Percentiles rank a stretch among this genome's conserved stretches.
These are phyloP conservation scores for Nicotiana otophora DNA, from an alignment of 257 asterid genomes.

Conservation along the genomic window DNA sequence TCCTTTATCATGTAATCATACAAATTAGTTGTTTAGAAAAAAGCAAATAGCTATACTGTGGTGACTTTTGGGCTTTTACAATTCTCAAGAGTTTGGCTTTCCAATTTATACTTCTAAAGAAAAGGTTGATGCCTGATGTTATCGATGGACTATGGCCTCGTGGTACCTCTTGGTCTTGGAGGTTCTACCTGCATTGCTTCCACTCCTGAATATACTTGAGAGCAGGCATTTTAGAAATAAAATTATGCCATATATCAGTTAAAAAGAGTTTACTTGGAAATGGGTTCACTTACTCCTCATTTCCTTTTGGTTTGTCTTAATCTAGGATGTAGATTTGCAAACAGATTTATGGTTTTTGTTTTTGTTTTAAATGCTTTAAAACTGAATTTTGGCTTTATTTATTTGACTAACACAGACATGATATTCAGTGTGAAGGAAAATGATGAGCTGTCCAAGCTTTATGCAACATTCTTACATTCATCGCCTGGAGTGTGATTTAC, in stretches of 20 bases:
- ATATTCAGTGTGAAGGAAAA: not conserved
- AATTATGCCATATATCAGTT: not conserved
- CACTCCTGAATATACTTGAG: not conserved
- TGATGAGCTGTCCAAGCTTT: not conserved
- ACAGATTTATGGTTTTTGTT: not conserved
- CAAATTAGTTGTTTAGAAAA: not conserved
- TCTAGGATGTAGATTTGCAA: not conserved
- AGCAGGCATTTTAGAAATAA: not conserved
- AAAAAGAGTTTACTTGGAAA: not conserved
- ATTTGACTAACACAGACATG: not conserved
- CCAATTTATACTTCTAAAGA: not conserved
- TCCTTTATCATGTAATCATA: not conserved
- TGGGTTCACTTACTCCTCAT: not conserved
- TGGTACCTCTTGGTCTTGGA: not conserved
- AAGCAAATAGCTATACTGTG: not conserved
- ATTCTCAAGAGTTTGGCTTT: not conserved
- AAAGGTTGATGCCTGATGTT: not conserved
- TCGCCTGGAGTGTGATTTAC: not conserved
- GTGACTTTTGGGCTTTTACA: not conserved
- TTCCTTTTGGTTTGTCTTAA: not conserved
- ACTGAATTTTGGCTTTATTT: not conserved
- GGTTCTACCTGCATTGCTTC: not conserved
- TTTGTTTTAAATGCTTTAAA: not conserved
- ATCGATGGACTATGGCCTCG: not conserved
- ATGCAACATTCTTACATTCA: not conserved